These are phyloP conservation scores for Thraustotheca clavata DNA, from an alignment of 352 stramenopile species.

Conservation along the genomic window DNA sequence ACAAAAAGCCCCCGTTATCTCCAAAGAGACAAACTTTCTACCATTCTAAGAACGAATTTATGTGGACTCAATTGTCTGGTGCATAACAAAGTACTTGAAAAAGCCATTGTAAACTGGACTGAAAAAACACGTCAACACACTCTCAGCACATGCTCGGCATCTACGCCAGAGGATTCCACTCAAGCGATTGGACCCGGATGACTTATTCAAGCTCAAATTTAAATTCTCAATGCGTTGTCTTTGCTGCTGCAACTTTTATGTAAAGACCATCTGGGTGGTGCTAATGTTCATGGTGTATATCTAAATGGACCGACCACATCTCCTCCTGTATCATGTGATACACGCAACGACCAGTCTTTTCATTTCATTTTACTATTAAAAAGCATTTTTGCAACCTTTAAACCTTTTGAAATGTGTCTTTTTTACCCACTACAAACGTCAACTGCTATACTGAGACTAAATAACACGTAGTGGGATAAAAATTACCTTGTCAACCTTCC, in stretches of 20 bases:
- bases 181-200: too few relatives aligned
- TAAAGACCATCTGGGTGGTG: not conserved
- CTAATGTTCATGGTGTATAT: conserved; percentile 7
- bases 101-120: too few relatives aligned
- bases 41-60: too few relatives aligned
- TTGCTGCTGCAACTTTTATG: conserved; percentile 2
- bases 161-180: too few relatives aligned
- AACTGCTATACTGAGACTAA: not conserved
- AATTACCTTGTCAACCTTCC: not conserved
- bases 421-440: conserved; percentile 10
- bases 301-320: not conserved
- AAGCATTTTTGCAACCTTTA: not conserved
- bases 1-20: too few relatives aligned
- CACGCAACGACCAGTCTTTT: not conserved
- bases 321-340: not conserved
- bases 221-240: conserved; percentile 10
- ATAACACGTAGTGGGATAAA: not conserved
- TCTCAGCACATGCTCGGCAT: too few relatives aligned
- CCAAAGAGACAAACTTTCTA: too few relatives aligned
- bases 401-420: not conserved
- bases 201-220: too few relatives aligned
- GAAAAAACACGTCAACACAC: too few relatives aligned
- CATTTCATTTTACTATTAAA: not conserved
- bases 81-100: too few relatives aligned
- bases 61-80: too few relatives aligned